Conservation (phyloP, 441 rosid species). For the Gossypium davidsonii region DNA sequence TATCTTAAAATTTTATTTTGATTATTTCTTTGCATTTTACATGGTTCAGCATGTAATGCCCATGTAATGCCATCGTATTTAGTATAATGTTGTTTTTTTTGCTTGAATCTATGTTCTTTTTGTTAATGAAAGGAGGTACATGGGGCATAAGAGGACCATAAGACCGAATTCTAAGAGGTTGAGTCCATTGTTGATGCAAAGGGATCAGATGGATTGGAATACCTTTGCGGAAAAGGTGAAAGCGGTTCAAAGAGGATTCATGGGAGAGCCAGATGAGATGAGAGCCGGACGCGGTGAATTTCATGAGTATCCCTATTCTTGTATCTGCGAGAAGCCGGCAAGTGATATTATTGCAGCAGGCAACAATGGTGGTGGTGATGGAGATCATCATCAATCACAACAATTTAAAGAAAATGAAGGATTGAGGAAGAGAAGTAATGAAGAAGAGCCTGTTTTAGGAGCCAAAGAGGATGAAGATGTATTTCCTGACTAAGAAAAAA, state of each 20-base stretch:
- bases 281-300: slow-evolving; percentile 84
- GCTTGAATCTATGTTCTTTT: not conserved
- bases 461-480: slow-evolving; percentile 19
- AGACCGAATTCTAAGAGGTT: slow-evolving; percentile 89
- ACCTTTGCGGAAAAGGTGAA: slow-evolving; percentile 72
- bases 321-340: slow-evolving; percentile 64
- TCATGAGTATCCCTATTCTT: slow-evolving; percentile 79
- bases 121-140: slow-evolving; percentile 57
- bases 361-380: slow-evolving; percentile 12
- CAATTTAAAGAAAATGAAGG: slow-evolving; percentile 18
- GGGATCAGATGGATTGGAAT: slow-evolving; percentile 70
- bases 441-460: slow-evolving; percentile 12
- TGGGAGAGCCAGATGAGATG: slow-evolving; percentile 94
- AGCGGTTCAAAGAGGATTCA: slow-evolving; percentile 72
- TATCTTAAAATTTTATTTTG: not conserved
- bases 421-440: slow-evolving; percentile 4
- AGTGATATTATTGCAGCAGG: slow-evolving; percentile 26
- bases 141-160: slow-evolving; percentile 92
- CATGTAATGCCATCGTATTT: not conserved
- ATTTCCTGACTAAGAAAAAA: not conserved
- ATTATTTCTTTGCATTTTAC: not conserved
- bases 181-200: slow-evolving; percentile 59
- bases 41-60: not conserved
- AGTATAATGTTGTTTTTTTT: not conserved
- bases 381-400: not conserved